Conservation (phyloP, 2,329 filamentous ascomycete genomes). For the Ilyonectria sp. region DNA sequence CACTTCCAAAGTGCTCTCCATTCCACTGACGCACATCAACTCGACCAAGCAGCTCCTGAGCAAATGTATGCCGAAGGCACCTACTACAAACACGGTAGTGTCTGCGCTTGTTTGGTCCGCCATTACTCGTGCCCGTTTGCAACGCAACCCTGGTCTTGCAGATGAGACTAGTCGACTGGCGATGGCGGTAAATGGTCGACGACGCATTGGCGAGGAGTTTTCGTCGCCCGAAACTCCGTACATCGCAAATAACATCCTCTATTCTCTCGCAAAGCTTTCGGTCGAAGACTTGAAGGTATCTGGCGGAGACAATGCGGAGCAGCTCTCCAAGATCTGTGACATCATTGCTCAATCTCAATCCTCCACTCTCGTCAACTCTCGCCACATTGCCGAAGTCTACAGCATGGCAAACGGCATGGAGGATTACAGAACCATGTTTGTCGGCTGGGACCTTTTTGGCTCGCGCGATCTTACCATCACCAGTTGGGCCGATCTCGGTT, state of each 20-base stretch:
- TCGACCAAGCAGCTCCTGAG: too few species aligned
- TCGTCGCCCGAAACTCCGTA: slow-evolving; percentile 15
- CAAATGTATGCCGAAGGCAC: background rate
- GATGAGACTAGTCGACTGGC: slow-evolving; percentile 13
- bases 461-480: slow-evolving; percentile 26
- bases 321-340: slow-evolving; percentile 1
- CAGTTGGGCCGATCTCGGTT: slow-evolving; percentile 27
- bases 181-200: slow-evolving; percentile 26
- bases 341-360: slow-evolving; percentile 15
- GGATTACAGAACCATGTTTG: slow-evolving; percentile 25
- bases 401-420: background rate
- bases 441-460: slow-evolving; percentile 27
- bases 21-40: too few species aligned
- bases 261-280: slow-evolving; percentile 2
- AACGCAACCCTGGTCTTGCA: background rate
- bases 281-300: background rate
- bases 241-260: slow-evolving; percentile 24
- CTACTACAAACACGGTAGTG: slow-evolving; percentile 21
- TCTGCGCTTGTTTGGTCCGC: slow-evolving; percentile 24
- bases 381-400: slow-evolving; percentile 25
- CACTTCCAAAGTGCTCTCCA: too few species aligned
- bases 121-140: slow-evolving; percentile 17
- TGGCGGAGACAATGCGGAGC: background rate
- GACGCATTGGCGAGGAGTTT: slow-evolving; percentile 8
- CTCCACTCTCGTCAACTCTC: slow-evolving; percentile 2